Conservation (phyloP, 805 yeast species). For the Wickerhamiella cacticola region DNA sequence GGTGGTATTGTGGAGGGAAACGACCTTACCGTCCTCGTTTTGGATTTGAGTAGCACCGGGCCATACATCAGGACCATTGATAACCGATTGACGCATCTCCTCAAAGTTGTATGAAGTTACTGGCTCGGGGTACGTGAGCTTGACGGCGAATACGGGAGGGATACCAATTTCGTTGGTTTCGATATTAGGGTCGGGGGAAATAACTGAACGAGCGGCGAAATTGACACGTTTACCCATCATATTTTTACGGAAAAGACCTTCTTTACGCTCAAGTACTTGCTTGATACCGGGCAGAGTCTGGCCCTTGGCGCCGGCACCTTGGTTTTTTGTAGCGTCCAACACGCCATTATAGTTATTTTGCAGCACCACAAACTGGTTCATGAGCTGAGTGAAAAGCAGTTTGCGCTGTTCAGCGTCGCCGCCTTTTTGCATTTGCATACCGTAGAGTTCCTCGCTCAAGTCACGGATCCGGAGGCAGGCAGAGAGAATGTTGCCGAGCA, state of each 20-base stretch:
- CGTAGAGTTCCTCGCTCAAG: constrained; percentile 69
- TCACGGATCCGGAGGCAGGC: constrained; percentile 77
- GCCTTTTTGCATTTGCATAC: constrained; percentile 45
- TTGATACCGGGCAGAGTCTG: constrained; percentile 88
- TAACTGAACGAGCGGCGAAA: constrained; percentile 96
- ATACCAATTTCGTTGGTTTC: constrained; percentile 98
- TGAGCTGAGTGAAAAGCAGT: constrained; percentile 70
- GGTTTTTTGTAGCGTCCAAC: constrained; percentile 83
- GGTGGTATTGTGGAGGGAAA: constrained; percentile 78
- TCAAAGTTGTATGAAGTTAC: constrained; percentile 86
- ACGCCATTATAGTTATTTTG: constrained; percentile 93
- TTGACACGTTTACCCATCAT: constrained; percentile 99
- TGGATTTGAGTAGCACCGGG: constrained; percentile 97
- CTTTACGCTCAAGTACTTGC: constrained; percentile 96
- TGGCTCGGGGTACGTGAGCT: constrained; percentile 95
- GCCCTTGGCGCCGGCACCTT: constrained; percentile 47
- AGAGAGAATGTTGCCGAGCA: constrained; percentile 64
- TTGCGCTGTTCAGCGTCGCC: constrained; percentile 51
- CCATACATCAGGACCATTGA: constrained; percentile 96
- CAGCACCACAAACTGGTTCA: constrained; percentile 89
- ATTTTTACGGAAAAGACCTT: constrained; percentile 94
- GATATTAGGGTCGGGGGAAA: constrained; percentile 96
- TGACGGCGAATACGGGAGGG: constrained; percentile 95
- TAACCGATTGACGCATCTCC: constrained; percentile 85
- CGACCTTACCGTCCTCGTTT: constrained; percentile 82